A percentile compares a stretch with the other conserved stretches of the same genome.
phyloP scores from a whole-genome alignment of 2,329 filamentous ascomycete genomes.

The Teratosphaeria epicoccoides region DNA sequence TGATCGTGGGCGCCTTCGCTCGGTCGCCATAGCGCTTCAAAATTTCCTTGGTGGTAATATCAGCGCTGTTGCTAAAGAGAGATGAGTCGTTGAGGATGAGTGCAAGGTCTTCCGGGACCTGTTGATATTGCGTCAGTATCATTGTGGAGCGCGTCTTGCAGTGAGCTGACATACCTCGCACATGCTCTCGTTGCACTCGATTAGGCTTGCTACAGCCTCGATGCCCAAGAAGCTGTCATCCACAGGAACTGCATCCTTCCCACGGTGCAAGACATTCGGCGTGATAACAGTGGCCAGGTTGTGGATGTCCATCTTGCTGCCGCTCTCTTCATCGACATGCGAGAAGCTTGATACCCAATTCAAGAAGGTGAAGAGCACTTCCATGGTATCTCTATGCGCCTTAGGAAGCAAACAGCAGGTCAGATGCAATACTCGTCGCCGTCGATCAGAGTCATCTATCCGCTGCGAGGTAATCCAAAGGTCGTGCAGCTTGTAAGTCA shows the following conservation, averaged over 20 bases:
- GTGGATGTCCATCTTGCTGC: slow-evolving; percentile 98
- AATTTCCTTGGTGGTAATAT: slow-evolving; percentile 95
- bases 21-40: slow-evolving; percentile 86
- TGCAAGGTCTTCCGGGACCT: slow-evolving; percentile 91
- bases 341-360: slow-evolving; percentile 98
- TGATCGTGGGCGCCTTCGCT: slow-evolving; percentile 43
- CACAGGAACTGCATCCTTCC: slow-evolving; percentile 23
- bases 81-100: slow-evolving; percentile 73
- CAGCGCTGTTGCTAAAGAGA: slow-evolving; percentile 69
- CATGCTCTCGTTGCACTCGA: slow-evolving; percentile 90
- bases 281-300: slow-evolving; percentile 96
- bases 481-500: slow-evolving; percentile 89
- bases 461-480: slow-evolving; percentile 84
- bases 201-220: slow-evolving; percentile 81
- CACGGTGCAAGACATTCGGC: slow-evolving; percentile 70
- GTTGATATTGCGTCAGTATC: slow-evolving; percentile 2
- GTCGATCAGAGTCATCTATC: slow-evolving; percentile 69
- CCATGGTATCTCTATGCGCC: slow-evolving; percentile 81
- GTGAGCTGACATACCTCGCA: slow-evolving; percentile 64
- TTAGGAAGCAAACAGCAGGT: slow-evolving; percentile 90
- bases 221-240: slow-evolving; percentile 92
- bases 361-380: slow-evolving; percentile 89
- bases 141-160: background rate
- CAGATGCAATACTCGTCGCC: slow-evolving; percentile 76
- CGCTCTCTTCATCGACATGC: slow-evolving; percentile 90